Percentiles rank a stretch among this genome's conserved stretches.
Conservation (phyloP, 306 rosid genomes). For the Rosa persica region DNA sequence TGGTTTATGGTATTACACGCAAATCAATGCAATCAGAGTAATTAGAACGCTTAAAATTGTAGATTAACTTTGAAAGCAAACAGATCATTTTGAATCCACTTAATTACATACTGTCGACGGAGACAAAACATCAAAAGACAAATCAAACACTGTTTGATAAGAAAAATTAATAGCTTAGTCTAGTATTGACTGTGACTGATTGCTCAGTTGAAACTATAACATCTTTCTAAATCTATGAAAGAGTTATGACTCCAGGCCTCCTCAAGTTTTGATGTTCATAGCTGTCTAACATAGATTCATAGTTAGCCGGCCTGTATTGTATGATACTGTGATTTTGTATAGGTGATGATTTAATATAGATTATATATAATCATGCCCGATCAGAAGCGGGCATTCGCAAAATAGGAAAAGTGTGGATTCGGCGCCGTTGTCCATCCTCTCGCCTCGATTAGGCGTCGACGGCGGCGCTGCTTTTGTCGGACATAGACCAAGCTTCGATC, state of each 20-base stretch:
- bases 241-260: not conserved
- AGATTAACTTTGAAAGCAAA: not conserved
- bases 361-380: too few species aligned
- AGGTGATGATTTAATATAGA: not conserved
- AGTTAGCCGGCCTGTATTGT: not conserved
- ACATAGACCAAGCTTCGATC: too few species aligned
- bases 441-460: too few species aligned
- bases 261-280: not conserved
- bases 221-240: not conserved
- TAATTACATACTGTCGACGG: not conserved
- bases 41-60: not conserved
- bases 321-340: not conserved
- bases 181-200: not conserved
- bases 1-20: not conserved
- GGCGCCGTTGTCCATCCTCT: too few species aligned
- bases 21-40: not conserved
- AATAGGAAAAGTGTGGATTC: too few species aligned
- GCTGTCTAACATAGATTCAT: not conserved
- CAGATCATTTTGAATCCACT: not conserved
- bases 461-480: too few species aligned
- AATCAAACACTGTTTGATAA: not conserved
- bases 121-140: not conserved
- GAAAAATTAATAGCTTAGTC: not conserved
- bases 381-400: too few species aligned
- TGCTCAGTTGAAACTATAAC: constrained; percentile 1